A percentile compares a stretch with the other conserved stretches of the same genome.
phyloP scores from a whole-genome alignment of 225 moss, liverwort and hornwort genomes.

The Thuidium tamariscinum region DNA sequence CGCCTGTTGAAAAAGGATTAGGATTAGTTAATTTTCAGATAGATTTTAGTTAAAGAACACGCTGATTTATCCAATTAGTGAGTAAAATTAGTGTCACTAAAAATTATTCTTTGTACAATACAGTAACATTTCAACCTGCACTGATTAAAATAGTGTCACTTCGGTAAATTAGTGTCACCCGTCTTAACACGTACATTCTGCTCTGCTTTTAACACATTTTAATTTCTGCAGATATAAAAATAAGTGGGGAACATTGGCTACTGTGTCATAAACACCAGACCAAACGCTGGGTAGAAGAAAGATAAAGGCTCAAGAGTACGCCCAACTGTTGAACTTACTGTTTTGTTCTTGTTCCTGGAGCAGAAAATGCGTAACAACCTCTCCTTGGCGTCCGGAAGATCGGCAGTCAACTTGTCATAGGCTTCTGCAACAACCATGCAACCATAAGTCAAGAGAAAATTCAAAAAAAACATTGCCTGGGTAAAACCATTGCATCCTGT shows the following conservation, averaged over 20 bases:
- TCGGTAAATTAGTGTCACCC: background rate
- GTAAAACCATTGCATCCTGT: background rate
- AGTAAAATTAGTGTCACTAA: background rate
- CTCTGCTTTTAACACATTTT: background rate
- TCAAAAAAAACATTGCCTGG: background rate
- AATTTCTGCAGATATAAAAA: background rate
- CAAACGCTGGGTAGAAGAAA: background rate
- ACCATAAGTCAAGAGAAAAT: background rate
- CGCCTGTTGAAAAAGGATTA: background rate
- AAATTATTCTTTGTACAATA: background rate
- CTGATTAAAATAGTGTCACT: background rate
- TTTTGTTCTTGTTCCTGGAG: slow-evolving; percentile 67
- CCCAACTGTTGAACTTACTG: slow-evolving; percentile 23
- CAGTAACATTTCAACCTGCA: background rate
- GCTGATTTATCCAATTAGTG: background rate
- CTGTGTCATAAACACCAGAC: background rate
- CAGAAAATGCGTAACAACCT: slow-evolving; percentile 52
- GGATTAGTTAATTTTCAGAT: background rate
- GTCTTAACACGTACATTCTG: background rate
- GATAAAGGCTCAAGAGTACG: background rate
- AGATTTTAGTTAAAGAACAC: no score
- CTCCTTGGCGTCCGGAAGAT: slow-evolving; percentile 45
- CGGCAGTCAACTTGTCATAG: slow-evolving; percentile 46
- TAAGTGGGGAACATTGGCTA: background rate
- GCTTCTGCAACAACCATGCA: slow-evolving; percentile 40